Evolutionary conservation across 2,329 filamentous ascomycete genomes (phyloP).

Genomic region (Fusarium oxysporum): DNA sequence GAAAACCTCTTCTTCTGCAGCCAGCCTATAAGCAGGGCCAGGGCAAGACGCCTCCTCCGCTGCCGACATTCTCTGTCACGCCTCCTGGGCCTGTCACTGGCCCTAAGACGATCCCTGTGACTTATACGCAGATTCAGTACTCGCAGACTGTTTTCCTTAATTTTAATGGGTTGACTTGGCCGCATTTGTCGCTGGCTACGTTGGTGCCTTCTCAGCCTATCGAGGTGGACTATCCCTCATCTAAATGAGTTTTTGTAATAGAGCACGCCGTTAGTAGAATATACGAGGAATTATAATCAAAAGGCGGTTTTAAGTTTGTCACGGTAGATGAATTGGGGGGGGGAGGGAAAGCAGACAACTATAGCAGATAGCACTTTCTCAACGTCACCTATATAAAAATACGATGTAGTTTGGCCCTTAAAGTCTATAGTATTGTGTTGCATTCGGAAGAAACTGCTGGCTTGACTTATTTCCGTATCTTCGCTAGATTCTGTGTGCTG

Average conservation of each 20-base stretch:
- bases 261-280: neutral
- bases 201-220: slow-evolving; percentile 3
- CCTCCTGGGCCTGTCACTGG: neutral
- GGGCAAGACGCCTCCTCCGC: neutral
- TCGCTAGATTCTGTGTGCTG: rapidly evolving
- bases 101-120: neutral
- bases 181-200: slow-evolving; percentile 9
- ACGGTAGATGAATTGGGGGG: rapidly evolving
- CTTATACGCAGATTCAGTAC: slow-evolving; percentile 18
- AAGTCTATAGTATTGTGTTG: too few species aligned
- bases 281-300: rapidly evolving
- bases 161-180: slow-evolving; percentile 1
- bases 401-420: neutral
- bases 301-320: rapidly evolving
- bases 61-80: slow-evolving; percentile 4
- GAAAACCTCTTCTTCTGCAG: neutral
- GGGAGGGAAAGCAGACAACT: rapidly evolving
- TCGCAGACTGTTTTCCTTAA: slow-evolving; percentile 4
- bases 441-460: too few species aligned
- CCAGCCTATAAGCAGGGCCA: neutral
- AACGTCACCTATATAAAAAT: neutral
- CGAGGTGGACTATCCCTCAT: neutral
- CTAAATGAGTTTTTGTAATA: neutral
- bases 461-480: rapidly evolving
- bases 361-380: too few species aligned